A percentile compares a stretch with the other conserved stretches of the same genome.
Conservation (phyloP, 352 stramenopile genomes). For the Thraustochytrium sp. region DNA sequence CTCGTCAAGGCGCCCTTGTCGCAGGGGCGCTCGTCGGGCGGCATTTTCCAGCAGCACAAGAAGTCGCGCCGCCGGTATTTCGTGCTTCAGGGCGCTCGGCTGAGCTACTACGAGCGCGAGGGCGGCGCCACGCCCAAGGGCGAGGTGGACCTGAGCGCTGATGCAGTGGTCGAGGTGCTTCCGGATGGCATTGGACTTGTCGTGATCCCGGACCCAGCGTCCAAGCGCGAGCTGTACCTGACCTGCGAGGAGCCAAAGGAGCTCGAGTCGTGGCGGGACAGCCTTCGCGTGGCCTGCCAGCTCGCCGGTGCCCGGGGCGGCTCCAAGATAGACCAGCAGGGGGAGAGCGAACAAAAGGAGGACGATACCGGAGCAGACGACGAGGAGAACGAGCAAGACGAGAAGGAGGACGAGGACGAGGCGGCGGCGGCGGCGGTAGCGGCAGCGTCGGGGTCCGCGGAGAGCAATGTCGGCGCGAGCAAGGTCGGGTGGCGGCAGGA, state of each 20-base stretch:
- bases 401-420: neutral
- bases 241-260: neutral
- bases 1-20: conserved; percentile 35
- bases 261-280: neutral
- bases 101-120: conserved; percentile 18
- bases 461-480: neutral
- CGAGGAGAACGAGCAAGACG: neutral
- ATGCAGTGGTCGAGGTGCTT: conserved; percentile 5
- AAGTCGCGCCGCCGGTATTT: conserved; percentile 5
- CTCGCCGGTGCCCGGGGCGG: neutral
- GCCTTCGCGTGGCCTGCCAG: neutral
- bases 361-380: neutral
- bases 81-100: neutral
- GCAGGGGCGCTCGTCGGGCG: neutral
- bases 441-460: neutral
- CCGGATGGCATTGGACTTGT: neutral
- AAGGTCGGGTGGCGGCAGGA: neutral
- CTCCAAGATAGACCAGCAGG: neutral
- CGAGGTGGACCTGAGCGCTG: neutral
- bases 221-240: conserved; percentile 8
- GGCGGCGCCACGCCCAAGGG: neutral
- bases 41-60: neutral
- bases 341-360: neutral
- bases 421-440: neutral
- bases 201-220: conserved; percentile 9